phyloP scores from a whole-genome alignment of 2,329 filamentous ascomycete species.

The Nemania abortiva region DNA sequence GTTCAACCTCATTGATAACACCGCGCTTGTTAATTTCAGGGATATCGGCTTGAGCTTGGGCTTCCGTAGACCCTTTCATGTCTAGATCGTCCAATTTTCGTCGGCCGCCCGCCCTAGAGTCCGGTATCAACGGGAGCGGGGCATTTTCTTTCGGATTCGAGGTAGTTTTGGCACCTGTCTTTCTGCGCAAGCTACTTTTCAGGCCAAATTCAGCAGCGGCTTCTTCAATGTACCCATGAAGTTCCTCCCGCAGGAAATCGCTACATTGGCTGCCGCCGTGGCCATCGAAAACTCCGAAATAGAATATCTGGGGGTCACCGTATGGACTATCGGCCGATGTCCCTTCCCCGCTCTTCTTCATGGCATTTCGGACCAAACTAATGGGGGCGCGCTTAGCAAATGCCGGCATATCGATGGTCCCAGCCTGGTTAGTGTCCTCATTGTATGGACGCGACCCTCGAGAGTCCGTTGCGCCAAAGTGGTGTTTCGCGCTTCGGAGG shows the following conservation, averaged over 20 bases:
- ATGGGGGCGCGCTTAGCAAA: conserved; percentile 88
- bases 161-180: conserved; percentile 38
- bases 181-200: conserved; percentile 75
- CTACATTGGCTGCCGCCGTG: conserved; percentile 93
- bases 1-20: conserved; percentile 54
- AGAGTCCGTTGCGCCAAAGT: conserved; percentile 85
- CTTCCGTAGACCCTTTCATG: conserved; percentile 64
- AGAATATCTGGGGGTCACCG: conserved; percentile 96
- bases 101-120: conserved; percentile 49
- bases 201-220: conserved; percentile 82
- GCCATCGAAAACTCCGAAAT: conserved; percentile 96
- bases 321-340: conserved; percentile 80
- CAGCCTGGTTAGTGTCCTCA: conserved; percentile 94
- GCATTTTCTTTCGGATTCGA: conserved; percentile 25
- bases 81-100: conserved; percentile 59
- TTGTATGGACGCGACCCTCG: conserved; percentile 89
- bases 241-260: conserved; percentile 82
- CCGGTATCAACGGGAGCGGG: conserved; percentile 37
- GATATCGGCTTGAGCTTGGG: conserved; percentile 54
- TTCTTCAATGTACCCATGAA: conserved; percentile 91
- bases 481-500: conserved; percentile 91
- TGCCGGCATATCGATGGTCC: conserved; percentile 90
- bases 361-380: conserved; percentile 61
- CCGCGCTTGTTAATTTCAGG: conserved; percentile 51
- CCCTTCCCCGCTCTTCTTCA: conserved; percentile 67